These are phyloP conservation scores for Phytophthora rubi DNA, from an alignment of 352 stramenopile species.

Conservation along the genomic window DNA sequence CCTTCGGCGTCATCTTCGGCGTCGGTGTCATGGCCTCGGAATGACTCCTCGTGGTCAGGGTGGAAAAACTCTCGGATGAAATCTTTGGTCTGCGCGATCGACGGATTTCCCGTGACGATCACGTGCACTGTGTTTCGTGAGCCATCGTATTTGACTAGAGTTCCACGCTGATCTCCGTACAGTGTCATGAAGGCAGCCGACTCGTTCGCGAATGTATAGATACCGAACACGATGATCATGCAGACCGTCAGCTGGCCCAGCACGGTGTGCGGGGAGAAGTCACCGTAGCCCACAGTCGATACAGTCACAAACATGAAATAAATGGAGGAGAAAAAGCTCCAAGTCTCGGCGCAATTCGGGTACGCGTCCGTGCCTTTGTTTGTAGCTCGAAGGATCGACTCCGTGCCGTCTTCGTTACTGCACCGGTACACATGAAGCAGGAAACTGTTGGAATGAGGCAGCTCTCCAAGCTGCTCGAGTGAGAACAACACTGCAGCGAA, in stretches of 20 bases:
- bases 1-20: slow-evolving; percentile 26
- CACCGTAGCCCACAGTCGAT: slow-evolving; percentile 87
- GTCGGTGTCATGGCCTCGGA: slow-evolving; percentile 32
- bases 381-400: slow-evolving; percentile 61
- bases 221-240: slow-evolving; percentile 86
- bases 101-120: slow-evolving; percentile 88
- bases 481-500: slow-evolving; percentile 85
- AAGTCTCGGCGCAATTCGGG: slow-evolving; percentile 73
- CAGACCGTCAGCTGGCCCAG: slow-evolving; percentile 80
- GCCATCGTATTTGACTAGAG: slow-evolving; percentile 62
- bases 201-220: slow-evolving; percentile 89
- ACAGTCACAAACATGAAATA: slow-evolving; percentile 93
- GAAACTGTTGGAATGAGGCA: slow-evolving; percentile 84
- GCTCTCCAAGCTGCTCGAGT: slow-evolving; percentile 82
- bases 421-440: slow-evolving; percentile 90
- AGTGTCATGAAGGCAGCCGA: slow-evolving; percentile 80
- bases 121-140: slow-evolving; percentile 79
- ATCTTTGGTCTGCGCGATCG: slow-evolving; percentile 79
- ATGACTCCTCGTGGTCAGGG: slow-evolving; percentile 71
- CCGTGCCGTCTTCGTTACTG: slow-evolving; percentile 49
- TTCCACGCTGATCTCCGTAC: slow-evolving; percentile 71
- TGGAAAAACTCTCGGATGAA: slow-evolving; percentile 92
- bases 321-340: slow-evolving; percentile 89
- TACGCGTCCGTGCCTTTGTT: slow-evolving; percentile 56
- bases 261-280: slow-evolving; percentile 87